A percentile compares a stretch with the other conserved stretches of the same genome.
Evolutionary conservation across 805 yeast species (phyloP).

Genomic region (Kregervanrija delftensis): DNA sequence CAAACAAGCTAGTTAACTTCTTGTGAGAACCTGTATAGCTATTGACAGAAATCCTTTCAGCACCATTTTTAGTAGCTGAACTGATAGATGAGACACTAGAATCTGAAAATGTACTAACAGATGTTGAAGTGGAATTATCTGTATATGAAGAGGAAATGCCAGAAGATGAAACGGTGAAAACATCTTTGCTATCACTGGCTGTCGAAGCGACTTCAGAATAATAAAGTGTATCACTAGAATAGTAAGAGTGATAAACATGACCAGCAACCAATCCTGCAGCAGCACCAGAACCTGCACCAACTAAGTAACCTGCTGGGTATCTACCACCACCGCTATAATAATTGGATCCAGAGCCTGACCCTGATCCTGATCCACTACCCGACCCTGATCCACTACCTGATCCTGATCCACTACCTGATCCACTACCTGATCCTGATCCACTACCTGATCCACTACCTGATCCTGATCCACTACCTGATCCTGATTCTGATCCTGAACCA

Average conservation of each 20-base stretch:
- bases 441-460: too few relatives aligned
- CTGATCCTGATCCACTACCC: too few relatives aligned
- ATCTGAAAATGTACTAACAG: slow-evolving; percentile 7
- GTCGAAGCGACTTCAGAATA: background rate
- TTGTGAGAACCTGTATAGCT: slow-evolving; percentile 24
- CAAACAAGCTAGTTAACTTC: slow-evolving; percentile 23
- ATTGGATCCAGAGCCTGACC: too few relatives aligned
- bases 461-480: background rate
- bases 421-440: too few relatives aligned
- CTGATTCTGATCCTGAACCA: background rate
- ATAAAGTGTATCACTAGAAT: too few relatives aligned
- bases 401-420: too few relatives aligned
- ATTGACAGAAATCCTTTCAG: slow-evolving; percentile 19
- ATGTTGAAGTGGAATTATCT: slow-evolving; percentile 8
- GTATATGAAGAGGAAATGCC: slow-evolving; percentile 15
- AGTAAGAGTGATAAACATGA: too few relatives aligned
- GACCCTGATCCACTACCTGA: too few relatives aligned
- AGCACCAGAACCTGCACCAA: too few relatives aligned
- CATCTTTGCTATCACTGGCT: background rate
- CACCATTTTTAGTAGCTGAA: slow-evolving; percentile 17
- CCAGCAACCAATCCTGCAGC: too few relatives aligned
- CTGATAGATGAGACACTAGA: slow-evolving; percentile 13
- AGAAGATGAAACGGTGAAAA: slow-evolving; percentile 5
- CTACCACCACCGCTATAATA: too few relatives aligned
- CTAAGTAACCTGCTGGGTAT: too few relatives aligned